Percentiles rank a stretch among this genome's conserved stretches.
These are phyloP conservation scores for Plectranthus barbatus DNA, from an alignment of 257 asterid species.

Conservation along the genomic window DNA sequence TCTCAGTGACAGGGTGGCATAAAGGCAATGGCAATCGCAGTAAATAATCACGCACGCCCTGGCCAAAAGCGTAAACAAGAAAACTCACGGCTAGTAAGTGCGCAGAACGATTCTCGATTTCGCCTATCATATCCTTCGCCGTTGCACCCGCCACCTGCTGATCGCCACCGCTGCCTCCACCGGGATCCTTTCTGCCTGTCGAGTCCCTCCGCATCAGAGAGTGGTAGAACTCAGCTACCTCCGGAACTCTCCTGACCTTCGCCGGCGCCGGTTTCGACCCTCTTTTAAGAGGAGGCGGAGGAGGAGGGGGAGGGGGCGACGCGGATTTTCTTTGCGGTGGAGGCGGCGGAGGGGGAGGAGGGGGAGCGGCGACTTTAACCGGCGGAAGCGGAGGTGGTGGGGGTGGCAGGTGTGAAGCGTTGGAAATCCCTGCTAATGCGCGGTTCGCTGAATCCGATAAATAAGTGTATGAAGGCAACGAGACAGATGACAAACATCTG, in stretches of 20 bases:
- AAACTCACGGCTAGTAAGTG: constrained; percentile 65
- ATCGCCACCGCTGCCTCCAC: constrained; percentile 28
- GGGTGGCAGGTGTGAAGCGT: constrained; percentile 22
- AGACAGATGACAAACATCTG: constrained; percentile 29
- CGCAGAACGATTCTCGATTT: constrained; percentile 87
- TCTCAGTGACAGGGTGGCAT: constrained; percentile 19
- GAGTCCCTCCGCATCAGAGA: constrained; percentile 69
- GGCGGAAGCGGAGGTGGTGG: constrained; percentile 36
- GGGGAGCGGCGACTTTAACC: constrained; percentile 15
- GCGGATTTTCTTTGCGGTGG: constrained; percentile 18
- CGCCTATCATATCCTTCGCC: constrained; percentile 82
- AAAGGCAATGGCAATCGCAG: constrained; percentile 26
- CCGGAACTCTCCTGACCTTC: constrained; percentile 65
- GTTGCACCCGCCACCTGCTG: constrained; percentile 14
- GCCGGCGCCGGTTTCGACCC: constrained; percentile 35
- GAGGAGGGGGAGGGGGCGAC: constrained; percentile 50
- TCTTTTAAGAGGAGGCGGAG: constrained; percentile 42
- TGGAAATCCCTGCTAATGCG: constrained; percentile 33
- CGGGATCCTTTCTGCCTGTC: constrained; percentile 39
- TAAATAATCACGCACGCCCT: constrained; percentile 26
- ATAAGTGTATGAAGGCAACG: constrained; percentile 53
- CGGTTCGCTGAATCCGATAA: constrained; percentile 56
- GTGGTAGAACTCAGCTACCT: no score
- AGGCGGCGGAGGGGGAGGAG: constrained; percentile 32
- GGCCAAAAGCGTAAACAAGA: background rate